phyloP scores from a whole-genome alignment of 2,329 filamentous ascomycete genomes.

The Dryadomyces quercivorus region DNA sequence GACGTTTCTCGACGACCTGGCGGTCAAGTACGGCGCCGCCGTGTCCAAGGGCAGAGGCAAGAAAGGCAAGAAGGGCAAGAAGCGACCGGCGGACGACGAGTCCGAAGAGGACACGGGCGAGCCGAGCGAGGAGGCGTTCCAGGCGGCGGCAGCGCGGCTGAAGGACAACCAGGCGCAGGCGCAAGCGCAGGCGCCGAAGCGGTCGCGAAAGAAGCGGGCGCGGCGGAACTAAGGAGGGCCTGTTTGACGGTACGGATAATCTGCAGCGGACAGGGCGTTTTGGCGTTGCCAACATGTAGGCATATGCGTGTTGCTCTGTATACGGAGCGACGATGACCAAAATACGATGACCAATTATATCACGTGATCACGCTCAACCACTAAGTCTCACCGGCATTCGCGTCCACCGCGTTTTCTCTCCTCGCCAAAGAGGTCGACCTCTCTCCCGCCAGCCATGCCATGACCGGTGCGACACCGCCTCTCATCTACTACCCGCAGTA shows the following conservation, averaged over 20 bases:
- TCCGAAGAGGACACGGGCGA: slow-evolving; percentile 41
- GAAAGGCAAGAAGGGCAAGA: slow-evolving; percentile 29
- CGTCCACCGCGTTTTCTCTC: background rate
- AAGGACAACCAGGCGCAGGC: slow-evolving; percentile 20
- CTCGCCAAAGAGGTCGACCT: too few relatives aligned
- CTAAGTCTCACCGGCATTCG: background rate
- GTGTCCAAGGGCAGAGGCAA: slow-evolving; percentile 14
- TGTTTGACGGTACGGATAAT: too few relatives aligned
- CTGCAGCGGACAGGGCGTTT: too few relatives aligned
- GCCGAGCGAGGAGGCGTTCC: slow-evolving; percentile 49
- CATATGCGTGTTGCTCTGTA: too few relatives aligned
- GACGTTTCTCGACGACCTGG: slow-evolving; percentile 59
- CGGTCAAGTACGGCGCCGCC: slow-evolving; percentile 57
- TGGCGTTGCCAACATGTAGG: too few relatives aligned
- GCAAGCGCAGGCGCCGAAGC: slow-evolving; percentile 7
- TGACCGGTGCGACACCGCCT: slow-evolving; percentile 28
- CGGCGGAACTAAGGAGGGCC: too few relatives aligned
- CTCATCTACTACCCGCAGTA: slow-evolving; percentile 41
- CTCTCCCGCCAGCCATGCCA: slow-evolving; percentile 28
- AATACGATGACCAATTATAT: background rate
- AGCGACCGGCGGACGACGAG: slow-evolving; percentile 25
- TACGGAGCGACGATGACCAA: background rate
- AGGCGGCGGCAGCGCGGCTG: slow-evolving; percentile 40
- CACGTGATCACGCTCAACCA: background rate
- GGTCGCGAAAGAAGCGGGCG: slow-evolving; percentile 5